A percentile compares a stretch with the other conserved stretches of the same genome.
These are phyloP conservation scores for Niveomyces coronatus DNA, from an alignment of 2,329 filamentous ascomycete genomes.

Conservation along the genomic window DNA sequence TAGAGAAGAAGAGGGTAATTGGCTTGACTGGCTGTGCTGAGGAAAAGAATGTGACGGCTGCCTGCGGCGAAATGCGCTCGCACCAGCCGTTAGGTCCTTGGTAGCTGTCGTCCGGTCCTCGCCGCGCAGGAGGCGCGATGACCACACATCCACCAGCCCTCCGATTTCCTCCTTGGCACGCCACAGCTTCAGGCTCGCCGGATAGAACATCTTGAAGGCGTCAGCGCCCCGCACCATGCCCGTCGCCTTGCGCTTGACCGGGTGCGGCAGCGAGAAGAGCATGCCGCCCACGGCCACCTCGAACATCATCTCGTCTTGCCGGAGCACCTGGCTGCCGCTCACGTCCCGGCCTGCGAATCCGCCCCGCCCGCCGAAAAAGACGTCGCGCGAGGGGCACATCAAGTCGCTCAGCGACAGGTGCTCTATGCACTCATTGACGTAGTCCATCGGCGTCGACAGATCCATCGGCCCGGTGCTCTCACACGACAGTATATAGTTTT, in stretches of 20 bases:
- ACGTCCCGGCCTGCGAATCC: constrained; percentile 43
- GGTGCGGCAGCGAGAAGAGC: constrained; percentile 72
- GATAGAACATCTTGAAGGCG: constrained; percentile 86
- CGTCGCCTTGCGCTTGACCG: constrained; percentile 61
- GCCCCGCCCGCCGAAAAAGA: constrained; percentile 54
- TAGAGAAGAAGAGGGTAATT: background rate
- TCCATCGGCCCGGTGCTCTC: constrained; percentile 42
- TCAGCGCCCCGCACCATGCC: constrained; percentile 40
- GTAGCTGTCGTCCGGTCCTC: constrained; percentile 30
- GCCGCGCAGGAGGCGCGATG: constrained; percentile 48
- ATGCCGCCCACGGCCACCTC: constrained; percentile 82
- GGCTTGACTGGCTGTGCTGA: constrained; percentile 6
- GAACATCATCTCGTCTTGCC: constrained; percentile 91
- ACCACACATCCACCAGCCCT: constrained; percentile 60
- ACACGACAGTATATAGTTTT: constrained; percentile 87
- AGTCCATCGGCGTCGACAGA: constrained; percentile 57
- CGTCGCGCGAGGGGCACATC: constrained; percentile 61
- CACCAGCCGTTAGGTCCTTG: constrained; percentile 33
- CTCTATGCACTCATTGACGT: constrained; percentile 76
- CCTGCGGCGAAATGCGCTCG: constrained; percentile 36
- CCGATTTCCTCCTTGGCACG: constrained; percentile 72
- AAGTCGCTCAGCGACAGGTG: constrained; percentile 81
- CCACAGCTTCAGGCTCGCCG: constrained; percentile 75
- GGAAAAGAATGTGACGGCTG: too few relatives aligned
- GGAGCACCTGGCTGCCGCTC: constrained; percentile 62